Base-by-base conservation (phyloP, 1,284 basidiomycete species). In the Peniophora sp. region DNA sequence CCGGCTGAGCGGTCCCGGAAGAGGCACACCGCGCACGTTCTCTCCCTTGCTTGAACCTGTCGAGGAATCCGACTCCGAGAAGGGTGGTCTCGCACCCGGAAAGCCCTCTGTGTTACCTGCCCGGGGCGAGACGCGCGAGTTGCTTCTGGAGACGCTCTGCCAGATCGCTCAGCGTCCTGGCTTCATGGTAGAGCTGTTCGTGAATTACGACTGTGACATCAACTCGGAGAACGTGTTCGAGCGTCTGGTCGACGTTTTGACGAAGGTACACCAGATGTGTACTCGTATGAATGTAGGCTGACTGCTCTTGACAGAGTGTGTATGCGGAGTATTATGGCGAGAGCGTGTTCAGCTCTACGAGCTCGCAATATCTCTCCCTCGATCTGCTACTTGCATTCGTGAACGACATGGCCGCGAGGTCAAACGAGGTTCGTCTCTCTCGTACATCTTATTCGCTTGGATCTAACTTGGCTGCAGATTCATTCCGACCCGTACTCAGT, bases 181-280 rank as follows among this genome's bases (percentile, higher is more conserved):
- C 61, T 95, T 96, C 69, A 92, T 97, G 86, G 92, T 97, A 45
- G 92, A 97, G 63, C 73, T 98, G 10, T 99, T 92, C 73, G 78
- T 85, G 53, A 99, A 99, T 67, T 99, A 97, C 67, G 97, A 99
- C 65, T 98, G 94, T 64, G 91, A 97, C 61, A 84, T 90, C 56
- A 95, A 98, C 62, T 95, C 91, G 67, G 95, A 98, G 70, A 95
- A 99, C 64, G 70, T 99, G 53, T 97, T 96, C 61, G 94, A 98
- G 64, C 76, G 90, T 8, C 69, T 98, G n/a, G 74, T 97, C 52
- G 85, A 86, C 19, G 98, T 98, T 68, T 71, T 97, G 55, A 92
- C 89, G 2, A 85, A 87, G 77, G 91, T 88, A 58, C 47, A 36
- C 32, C 36, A 8, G 27, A 45, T 9, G 22, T 35, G 16, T 38